Evolutionary conservation across 1,284 basidiomycete genomes (phyloP).

Genomic region (Xanthoconium separans): DNA sequence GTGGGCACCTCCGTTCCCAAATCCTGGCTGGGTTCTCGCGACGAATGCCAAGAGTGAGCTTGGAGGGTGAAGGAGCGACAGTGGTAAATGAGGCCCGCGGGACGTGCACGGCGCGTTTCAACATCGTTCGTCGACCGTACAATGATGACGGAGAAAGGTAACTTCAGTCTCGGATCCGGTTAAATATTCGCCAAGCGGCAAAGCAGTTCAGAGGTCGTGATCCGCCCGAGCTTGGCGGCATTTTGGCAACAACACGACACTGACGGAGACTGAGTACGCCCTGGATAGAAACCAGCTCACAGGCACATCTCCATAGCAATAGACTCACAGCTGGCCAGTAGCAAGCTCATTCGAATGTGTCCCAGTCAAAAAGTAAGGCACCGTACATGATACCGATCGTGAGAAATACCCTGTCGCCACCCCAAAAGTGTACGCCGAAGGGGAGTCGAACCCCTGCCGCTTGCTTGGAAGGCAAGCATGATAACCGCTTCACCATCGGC

Average conservation of each 20-base stretch:
- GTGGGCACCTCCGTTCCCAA: conserved; percentile 85
- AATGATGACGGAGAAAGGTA: neutral
- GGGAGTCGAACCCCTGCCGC: conserved; percentile 73
- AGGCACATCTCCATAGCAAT: too few relatives aligned
- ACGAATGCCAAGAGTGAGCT: conserved; percentile 60
- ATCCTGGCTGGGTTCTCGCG: conserved; percentile 78
- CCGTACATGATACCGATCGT: neutral
- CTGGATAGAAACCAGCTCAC: too few relatives aligned
- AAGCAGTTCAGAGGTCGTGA: neutral
- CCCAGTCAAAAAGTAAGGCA: neutral
- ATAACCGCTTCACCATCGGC: conserved; percentile 81
- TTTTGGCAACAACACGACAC: neutral
- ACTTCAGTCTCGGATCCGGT: neutral
- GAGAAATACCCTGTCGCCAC: neutral
- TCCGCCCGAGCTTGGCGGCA: conserved; percentile 7
- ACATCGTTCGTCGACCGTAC: conserved; percentile 10
- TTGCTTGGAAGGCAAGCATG: conserved; percentile 87
- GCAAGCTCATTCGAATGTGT: neutral
- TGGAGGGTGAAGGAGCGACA: conserved; percentile 20
- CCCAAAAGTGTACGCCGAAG: conserved; percentile 6
- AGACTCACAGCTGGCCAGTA: too few relatives aligned
- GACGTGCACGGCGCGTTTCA: conserved; percentile 17
- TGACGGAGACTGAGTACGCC: neutral
- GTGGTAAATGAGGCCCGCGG: conserved; percentile 24
- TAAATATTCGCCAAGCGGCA: conserved; percentile 8